A percentile compares a stretch with the other conserved stretches of the same genome.
Evolutionary conservation across 768 basidiomycete genomes (phyloP).

Genomic region (Dioszegia crocea): DNA sequence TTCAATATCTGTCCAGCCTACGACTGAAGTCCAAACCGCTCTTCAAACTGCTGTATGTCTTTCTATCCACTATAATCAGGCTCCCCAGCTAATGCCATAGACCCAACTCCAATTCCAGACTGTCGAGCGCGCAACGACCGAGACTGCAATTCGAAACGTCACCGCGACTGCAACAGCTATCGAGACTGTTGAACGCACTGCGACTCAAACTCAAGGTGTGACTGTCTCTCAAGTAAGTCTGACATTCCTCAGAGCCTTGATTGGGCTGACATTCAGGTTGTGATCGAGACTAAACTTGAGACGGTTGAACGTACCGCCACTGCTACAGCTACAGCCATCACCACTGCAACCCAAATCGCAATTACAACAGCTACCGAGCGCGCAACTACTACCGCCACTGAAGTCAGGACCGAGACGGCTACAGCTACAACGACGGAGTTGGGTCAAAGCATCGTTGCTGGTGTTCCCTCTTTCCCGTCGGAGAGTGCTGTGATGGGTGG

Average conservation of each 20-base stretch:
- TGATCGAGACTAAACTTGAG: not conserved
- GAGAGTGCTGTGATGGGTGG: not conserved
- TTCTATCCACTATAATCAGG: not conserved
- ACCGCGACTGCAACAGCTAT: not conserved
- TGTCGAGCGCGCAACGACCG: not conserved
- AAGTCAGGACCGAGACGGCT: slow-evolving; percentile 2
- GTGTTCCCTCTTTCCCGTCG: not conserved
- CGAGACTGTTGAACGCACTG: not conserved
- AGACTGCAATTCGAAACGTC: not conserved
- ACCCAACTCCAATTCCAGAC: slow-evolving; percentile 6
- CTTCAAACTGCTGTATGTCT: not conserved
- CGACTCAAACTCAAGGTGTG: not conserved
- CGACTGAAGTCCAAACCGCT: not conserved
- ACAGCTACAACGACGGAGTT: slow-evolving; percentile 13
- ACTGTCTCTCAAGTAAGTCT: not conserved
- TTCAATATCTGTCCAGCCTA: not conserved
- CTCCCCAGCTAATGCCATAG: not conserved
- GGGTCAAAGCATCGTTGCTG: not conserved
- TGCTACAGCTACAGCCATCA: not conserved
- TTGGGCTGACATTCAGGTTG: not conserved
- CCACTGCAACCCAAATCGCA: not conserved
- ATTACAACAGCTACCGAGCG: too few relatives aligned
- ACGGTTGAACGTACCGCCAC: not conserved
- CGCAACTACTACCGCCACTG: slow-evolving; percentile 6
- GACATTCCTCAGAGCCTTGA: not conserved